Evolutionary conservation across 176 grass and related monocot species (phyloP).

Genomic region (Eremochloa ophiuroides): DNA sequence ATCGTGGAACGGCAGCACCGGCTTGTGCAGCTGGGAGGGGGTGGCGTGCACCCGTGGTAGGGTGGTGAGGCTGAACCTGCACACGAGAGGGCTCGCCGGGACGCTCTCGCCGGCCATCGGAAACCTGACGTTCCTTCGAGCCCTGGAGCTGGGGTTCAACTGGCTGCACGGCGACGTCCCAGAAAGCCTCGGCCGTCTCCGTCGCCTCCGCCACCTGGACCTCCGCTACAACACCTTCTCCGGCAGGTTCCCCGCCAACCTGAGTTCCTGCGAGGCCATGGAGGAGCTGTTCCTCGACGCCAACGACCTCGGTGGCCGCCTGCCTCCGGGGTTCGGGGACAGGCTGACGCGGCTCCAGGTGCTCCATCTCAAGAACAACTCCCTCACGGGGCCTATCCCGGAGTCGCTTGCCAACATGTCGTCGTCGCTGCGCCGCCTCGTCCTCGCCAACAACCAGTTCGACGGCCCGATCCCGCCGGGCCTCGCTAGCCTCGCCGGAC

Average conservation of each 20-base stretch:
- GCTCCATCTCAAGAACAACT: neutral
- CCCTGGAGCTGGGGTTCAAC: neutral
- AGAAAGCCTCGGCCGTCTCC: neutral
- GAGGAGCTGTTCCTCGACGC: neutral
- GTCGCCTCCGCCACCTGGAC: neutral
- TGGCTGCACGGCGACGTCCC: neutral
- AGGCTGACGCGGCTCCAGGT: neutral
- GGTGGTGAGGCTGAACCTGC: neutral
- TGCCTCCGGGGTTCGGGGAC: neutral
- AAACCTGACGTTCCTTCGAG: neutral
- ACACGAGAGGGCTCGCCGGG: neutral
- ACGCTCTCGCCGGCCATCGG: neutral
- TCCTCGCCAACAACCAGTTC: neutral
- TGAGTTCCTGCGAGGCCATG: neutral
- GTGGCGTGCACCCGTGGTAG: neutral
- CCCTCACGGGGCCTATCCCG: neutral
- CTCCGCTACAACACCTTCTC: neutral
- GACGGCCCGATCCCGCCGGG: neutral
- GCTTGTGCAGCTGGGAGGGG: neutral
- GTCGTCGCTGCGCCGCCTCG: neutral
- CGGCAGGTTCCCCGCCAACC: neutral
- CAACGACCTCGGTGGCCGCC: neutral
- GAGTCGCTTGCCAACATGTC: neutral
- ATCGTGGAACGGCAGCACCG: neutral
- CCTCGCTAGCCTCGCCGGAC: neutral